Evolutionary conservation across 2,329 filamentous ascomycete species (phyloP), one percentile per base, ranked within the genome.

Genomic region (Aureobasidium mangrovei): DNA sequence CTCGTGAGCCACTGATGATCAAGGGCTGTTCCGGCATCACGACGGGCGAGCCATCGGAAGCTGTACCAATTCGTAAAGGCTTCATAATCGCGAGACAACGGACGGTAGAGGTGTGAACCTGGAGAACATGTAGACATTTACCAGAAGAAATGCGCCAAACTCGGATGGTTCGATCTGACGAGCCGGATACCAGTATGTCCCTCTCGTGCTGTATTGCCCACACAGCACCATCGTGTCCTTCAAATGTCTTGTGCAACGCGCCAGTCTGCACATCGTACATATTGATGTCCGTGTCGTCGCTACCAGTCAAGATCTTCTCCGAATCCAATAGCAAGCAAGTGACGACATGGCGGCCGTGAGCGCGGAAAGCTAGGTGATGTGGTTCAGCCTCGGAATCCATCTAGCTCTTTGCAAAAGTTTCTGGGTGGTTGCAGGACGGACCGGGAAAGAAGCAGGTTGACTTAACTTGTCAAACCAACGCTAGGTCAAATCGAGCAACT

Each of bases 251-350:
- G 44, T 86, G 82, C 33, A 95, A 73, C 60, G 86, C 86, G 56
- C 93, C 93, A 0, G 91, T 96, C 72, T 94, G 93, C 7, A 93
- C 97, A 66, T 97, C 91, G 69, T 97, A 98, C 29, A 98, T 89
- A 64, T 97, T 91, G 63, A 98, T 98, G 59, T 96, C 84, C 3
- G 91, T 95, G 66, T 98, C 93, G 67, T 98, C 93, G 65, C 91
- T 97, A 26, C 93, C 93, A 1, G 93, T 98, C 61, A 98, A 80
- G 61, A 98, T 96, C 72, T 97, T 97, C 74, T 98, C 91, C 47
- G 91, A 87, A 65, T 98, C 93, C 63, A 98, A 97, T 68, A 98
- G 91, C 53, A 98, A 78, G 67, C 93, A 98, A n/a, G 93, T 98
- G 51, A 98, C 94, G 57, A 98, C 93, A 72, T 97, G 91, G 32